A percentile compares a stretch with the other conserved stretches of the same genome.
Conservation (phyloP, 2,329 filamentous ascomycete species). For the Magnaporthiopsis incrustans region DNA sequence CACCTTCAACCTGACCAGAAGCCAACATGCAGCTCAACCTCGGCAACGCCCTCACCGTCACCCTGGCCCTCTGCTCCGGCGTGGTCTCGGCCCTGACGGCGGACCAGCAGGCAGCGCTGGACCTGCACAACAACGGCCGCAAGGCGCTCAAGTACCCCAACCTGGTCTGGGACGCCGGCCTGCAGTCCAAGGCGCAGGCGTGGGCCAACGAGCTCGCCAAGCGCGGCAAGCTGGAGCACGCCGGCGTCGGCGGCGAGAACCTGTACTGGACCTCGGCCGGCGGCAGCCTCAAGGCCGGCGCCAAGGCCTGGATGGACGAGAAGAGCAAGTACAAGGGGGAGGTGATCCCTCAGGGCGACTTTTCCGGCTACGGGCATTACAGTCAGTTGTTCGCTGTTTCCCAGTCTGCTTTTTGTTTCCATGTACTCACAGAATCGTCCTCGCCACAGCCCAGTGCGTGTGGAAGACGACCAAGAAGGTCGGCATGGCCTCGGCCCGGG, state of each 20-base stretch:
- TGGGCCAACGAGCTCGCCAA: neutral
- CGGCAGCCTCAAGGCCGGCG: neutral
- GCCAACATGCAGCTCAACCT: neutral
- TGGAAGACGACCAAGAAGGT: constrained; percentile 24
- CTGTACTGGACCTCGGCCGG: neutral
- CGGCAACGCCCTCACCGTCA: neutral
- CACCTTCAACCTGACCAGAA: neutral
- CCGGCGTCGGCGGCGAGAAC: constrained; percentile 5
- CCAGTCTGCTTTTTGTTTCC: too few species aligned
- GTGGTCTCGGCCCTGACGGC: neutral
- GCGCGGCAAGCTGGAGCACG: constrained; percentile 3
- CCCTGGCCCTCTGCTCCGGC: too few species aligned
- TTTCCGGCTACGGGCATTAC: constrained; percentile 11
- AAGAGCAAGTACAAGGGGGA: neutral
- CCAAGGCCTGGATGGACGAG: constrained; percentile 1
- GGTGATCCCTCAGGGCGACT: constrained; percentile 7
- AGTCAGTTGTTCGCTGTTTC: too few species aligned
- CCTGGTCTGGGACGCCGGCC: neutral
- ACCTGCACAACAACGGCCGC: constrained; percentile 1
- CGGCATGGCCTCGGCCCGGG: constrained; percentile 21
- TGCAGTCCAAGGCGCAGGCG: neutral
- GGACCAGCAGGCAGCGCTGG: constrained; percentile 3
- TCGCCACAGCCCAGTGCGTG: constrained; percentile 17
- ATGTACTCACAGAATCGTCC: too few species aligned
- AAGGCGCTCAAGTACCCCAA: neutral